These are phyloP conservation scores for Pythium volutum DNA, from an alignment of 352 stramenopile species.

Conservation along the genomic window DNA sequence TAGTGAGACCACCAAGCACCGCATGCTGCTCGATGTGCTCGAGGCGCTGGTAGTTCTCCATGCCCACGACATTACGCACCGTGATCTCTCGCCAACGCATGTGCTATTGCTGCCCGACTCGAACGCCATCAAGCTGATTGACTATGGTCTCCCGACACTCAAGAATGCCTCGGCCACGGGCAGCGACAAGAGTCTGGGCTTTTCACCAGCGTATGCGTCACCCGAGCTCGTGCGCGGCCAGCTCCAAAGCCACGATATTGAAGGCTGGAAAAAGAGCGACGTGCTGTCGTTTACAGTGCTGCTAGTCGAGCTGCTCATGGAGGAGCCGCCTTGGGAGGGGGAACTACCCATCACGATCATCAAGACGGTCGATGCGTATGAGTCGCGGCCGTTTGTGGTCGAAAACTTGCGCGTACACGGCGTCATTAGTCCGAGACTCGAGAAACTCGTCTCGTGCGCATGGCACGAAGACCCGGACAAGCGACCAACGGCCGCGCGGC, in stretches of 20 bases:
- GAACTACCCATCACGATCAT: no score
- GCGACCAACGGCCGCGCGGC: no score
- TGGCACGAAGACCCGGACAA: no score
- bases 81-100: not conserved
- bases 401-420: no score
- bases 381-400: no score
- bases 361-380: no score
- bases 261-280: constrained; percentile 15
- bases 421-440: no score
- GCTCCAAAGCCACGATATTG: not conserved
- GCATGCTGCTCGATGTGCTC: constrained; percentile 1
- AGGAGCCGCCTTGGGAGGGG: no score
- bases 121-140: not conserved
- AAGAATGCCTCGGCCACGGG: constrained; percentile 5
- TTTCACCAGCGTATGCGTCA: constrained; percentile 2
- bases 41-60: constrained; percentile 3
- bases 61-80: constrained; percentile 7
- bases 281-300: constrained; percentile 3
- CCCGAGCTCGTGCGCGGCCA: not conserved
- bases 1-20: not conserved
- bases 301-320: not conserved
- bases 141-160: constrained; percentile 4
- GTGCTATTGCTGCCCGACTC: not conserved
- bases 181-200: not conserved
- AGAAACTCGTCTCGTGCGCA: no score